Evolutionary conservation across 345 rosid genomes (phyloP).

Genomic region (Populus ilicifolia): DNA sequence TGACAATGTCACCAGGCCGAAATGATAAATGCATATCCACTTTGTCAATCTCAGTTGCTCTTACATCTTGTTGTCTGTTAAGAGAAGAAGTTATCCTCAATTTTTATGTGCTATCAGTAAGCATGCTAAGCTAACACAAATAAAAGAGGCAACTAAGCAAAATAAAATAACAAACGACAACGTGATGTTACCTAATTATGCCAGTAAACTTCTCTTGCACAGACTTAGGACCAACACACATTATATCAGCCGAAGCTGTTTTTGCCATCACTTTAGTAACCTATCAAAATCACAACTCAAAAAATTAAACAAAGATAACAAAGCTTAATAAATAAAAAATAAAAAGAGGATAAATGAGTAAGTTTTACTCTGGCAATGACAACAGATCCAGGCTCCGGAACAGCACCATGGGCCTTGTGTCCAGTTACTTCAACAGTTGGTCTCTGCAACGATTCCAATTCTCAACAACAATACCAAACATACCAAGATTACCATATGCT

Average conservation of each 20-base stretch:
- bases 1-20: conserved; percentile 82
- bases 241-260: conserved; percentile 71
- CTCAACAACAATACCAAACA: background rate
- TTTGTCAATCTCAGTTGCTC: conserved; percentile 89
- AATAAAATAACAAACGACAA: background rate
- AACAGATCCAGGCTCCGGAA: conserved; percentile 81
- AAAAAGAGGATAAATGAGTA: background rate
- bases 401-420: conserved; percentile 76
- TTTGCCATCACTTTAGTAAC: conserved; percentile 83
- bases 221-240: conserved; percentile 80
- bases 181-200: conserved; percentile 48
- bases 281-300: conserved; percentile 27
- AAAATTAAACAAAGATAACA: background rate
- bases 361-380: conserved; percentile 74
- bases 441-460: conserved; percentile 39
- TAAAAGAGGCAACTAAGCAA: background rate
- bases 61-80: conserved; percentile 87
- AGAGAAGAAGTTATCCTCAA: background rate
- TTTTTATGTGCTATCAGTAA: background rate
- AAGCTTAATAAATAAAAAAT: background rate
- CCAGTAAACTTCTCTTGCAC: conserved; percentile 82
- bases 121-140: background rate
- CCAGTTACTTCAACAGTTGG: conserved; percentile 74
- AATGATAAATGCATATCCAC: conserved; percentile 81
- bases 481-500: background rate